Conservation (phyloP, 2,329 filamentous ascomycete genomes). For the Thielaviopsis ethacetica region DNA sequence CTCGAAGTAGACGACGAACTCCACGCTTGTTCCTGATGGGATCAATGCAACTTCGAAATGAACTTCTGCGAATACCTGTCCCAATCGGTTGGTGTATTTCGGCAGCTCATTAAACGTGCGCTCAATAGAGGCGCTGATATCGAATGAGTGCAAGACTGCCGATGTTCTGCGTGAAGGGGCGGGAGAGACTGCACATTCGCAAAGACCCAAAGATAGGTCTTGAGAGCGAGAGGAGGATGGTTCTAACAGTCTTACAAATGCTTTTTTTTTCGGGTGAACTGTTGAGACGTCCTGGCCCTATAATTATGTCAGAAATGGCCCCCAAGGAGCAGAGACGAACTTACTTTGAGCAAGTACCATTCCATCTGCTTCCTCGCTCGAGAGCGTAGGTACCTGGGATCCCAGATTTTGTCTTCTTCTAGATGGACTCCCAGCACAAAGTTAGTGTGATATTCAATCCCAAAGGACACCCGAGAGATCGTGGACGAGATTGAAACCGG, state of each 20-base stretch:
- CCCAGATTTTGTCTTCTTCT: not conserved
- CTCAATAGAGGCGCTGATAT: not conserved
- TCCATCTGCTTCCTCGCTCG: not conserved
- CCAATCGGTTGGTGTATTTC: not conserved
- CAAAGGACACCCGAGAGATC: not conserved
- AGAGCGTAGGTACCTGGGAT: not conserved
- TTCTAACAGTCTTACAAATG: not conserved
- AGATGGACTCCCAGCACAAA: not conserved
- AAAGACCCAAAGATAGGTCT: not conserved
- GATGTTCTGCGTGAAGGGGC: not conserved
- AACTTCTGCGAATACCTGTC: not conserved
- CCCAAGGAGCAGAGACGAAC: too few species aligned
- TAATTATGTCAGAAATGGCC: not conserved
- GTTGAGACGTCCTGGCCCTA: not conserved
- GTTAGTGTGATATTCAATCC: not conserved
- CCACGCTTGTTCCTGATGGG: not conserved
- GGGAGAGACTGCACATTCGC: not conserved
- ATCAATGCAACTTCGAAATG: not conserved
- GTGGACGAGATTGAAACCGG: not conserved
- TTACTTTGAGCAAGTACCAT: not conserved
- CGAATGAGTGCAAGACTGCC: not conserved
- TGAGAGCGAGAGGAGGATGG: too few species aligned
- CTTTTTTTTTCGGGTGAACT: not conserved
- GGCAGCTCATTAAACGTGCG: not conserved
- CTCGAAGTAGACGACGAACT: not conserved